Evolutionary conservation across 805 yeast genomes (phyloP).

Genomic region (Groenewaldozyma salmanticensis): DNA sequence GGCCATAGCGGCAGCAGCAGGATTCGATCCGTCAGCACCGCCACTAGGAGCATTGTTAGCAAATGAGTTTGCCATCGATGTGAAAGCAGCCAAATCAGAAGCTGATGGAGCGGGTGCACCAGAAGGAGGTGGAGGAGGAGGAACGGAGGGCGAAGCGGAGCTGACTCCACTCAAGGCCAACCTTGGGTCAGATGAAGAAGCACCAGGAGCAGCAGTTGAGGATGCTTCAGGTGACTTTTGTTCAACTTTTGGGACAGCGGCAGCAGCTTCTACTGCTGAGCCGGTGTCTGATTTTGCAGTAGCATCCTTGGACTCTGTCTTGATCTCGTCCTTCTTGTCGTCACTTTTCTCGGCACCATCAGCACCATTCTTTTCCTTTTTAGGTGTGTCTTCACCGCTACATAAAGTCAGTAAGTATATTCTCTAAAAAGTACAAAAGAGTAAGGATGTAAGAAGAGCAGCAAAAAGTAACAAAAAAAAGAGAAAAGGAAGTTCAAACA

Average conservation of each 20-base stretch:
- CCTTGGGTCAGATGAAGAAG: constrained; percentile 16
- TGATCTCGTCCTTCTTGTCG: constrained; percentile 1
- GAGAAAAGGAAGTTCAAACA: too few species aligned
- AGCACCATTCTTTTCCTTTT: constrained; percentile 20
- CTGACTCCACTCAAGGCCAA: constrained; percentile 14
- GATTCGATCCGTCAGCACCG: constrained; percentile 9
- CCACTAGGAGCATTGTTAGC: constrained; percentile 10
- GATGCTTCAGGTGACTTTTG: constrained; percentile 9
- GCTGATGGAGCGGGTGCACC: constrained; percentile 27
- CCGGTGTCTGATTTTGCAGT: constrained; percentile 4
- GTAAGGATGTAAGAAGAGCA: not conserved
- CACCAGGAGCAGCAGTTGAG: constrained; percentile 12
- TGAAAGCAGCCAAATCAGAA: constrained; percentile 14
- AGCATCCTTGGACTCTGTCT: constrained; percentile 4
- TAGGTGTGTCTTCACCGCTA: constrained; percentile 29
- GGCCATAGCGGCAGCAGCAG: constrained; percentile 8
- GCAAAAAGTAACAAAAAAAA: not conserved
- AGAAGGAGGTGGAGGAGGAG: too few species aligned
- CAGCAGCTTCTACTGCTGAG: constrained; percentile 5
- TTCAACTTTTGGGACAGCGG: constrained; percentile 6
- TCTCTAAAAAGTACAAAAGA: constrained; percentile 1
- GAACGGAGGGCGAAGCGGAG: too few species aligned
- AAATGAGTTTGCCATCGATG: too few species aligned
- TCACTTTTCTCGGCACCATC: not conserved
- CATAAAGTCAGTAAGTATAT: constrained; percentile 14